Evolutionary conservation across 495 filamentous ascomycete genomes (phyloP), one percentile per base, ranked within the genome.

Genomic region (Lophiostoma macrostomum): DNA sequence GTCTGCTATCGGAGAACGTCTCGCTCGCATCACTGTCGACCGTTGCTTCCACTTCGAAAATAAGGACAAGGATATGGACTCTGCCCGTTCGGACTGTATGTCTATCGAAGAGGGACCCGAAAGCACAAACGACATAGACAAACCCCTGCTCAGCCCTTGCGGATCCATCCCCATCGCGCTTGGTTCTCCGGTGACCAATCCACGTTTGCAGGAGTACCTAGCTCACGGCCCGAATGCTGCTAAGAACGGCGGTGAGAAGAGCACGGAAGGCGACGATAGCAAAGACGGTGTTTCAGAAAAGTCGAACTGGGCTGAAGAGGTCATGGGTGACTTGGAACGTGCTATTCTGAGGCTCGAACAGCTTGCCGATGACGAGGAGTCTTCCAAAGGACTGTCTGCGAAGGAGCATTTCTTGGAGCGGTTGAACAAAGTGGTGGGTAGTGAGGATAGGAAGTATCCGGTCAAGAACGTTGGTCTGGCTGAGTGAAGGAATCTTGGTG

Each of bases 221-320:
- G 31, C 16, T 18, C 29, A 5, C 22, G n/a, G n/a, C 42, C 42
- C 37, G 20, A 22, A n/a, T 27, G 24, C 18, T 3, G 5, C 35
- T 32, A 50, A 20, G 7, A 12, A 22, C 38, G 16, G 4, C 24
- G 41, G 18, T 4, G 20, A 12, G 27, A 41, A 52, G 37, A 32
- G 49, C 37, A 19, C 25, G 4, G 43, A 31, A 24, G 27, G 16
- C 19, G 37, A 20, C 37, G 13, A 14, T 1, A 38, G 29, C 22
- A n/a, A 46, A 20, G 23, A 27, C 20, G 53, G 53, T 10, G 55
- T 58, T 19, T 24, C 29, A 1, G 55, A 58, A 42, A 23, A 31
- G 27, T 40, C 16, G 19, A 58, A 37, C 18, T 58, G 55, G 55
- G 55, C 39, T 5, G 39, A 39, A 14, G 47, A 58, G 2, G 30